Evolutionary conservation across 306 rosid species (phyloP).

Genomic region (Arachis stenosperma): DNA sequence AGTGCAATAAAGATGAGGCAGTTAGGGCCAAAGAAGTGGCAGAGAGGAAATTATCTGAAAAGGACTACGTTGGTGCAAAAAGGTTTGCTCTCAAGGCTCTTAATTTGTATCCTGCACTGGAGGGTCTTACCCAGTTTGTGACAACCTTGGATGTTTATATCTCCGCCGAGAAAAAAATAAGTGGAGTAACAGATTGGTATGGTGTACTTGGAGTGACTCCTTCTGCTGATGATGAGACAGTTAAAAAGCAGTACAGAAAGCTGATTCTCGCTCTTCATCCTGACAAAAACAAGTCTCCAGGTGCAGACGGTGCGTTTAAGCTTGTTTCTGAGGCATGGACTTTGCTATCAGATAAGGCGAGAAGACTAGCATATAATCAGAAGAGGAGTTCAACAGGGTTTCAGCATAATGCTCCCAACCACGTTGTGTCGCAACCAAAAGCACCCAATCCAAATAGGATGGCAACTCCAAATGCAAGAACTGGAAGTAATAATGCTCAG

Average conservation of each 20-base stretch:
- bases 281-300: slow-evolving; percentile 76
- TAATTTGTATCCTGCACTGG: slow-evolving; percentile 66
- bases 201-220: slow-evolving; percentile 66
- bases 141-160: slow-evolving; percentile 64
- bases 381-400: slow-evolving; percentile 45
- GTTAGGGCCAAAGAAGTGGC: slow-evolving; percentile 75
- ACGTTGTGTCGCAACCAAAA: slow-evolving; percentile 45
- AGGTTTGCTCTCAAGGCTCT: slow-evolving; percentile 73
- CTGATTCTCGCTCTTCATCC: slow-evolving; percentile 80
- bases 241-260: slow-evolving; percentile 66
- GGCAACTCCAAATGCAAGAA: slow-evolving; percentile 48
- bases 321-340: slow-evolving; percentile 87
- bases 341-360: slow-evolving; percentile 66
- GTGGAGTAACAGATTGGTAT: slow-evolving; percentile 83
- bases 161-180: slow-evolving; percentile 62
- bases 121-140: slow-evolving; percentile 71
- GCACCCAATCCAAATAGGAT: slow-evolving; percentile 50
- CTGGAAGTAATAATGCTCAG: slow-evolving; percentile 41
- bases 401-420: slow-evolving; percentile 50
- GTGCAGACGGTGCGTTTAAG: slow-evolving; percentile 88
- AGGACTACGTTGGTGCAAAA: slow-evolving; percentile 63
- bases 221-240: slow-evolving; percentile 57
- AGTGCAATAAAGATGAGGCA: slow-evolving; percentile 83
- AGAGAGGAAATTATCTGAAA: slow-evolving; percentile 65
- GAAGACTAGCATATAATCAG: slow-evolving; percentile 59